Percentiles rank a stretch among this genome's conserved stretches.
These are phyloP conservation scores for Combretum micranthum DNA, from an alignment of 345 rosid species.

Conservation along the genomic window DNA sequence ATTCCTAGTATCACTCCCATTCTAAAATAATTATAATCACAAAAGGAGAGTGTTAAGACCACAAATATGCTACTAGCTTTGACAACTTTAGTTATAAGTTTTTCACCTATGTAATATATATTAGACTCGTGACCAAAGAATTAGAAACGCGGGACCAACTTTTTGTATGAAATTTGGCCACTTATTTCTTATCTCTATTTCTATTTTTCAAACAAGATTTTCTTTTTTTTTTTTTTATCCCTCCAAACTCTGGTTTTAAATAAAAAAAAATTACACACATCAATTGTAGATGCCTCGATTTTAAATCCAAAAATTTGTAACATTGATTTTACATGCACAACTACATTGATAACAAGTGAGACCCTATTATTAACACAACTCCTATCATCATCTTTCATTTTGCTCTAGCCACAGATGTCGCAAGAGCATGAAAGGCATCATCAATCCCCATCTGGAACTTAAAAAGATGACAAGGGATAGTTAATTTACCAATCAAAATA, in stretches of 20 bases:
- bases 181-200: neutral
- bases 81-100: too few species aligned
- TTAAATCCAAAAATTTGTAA: neutral
- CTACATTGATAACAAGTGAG: slow-evolving; percentile 52
- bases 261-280: neutral
- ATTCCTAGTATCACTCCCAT: too few species aligned
- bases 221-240: neutral
- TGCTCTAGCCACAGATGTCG: slow-evolving; percentile 32
- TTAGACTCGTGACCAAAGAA: too few species aligned
- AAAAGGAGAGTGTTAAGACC: too few species aligned
- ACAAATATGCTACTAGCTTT: too few species aligned
- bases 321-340: slow-evolving; percentile 25
- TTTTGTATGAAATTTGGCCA: slow-evolving; percentile 15
- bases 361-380: slow-evolving; percentile 2
- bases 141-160: slow-evolving; percentile 12
- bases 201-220: neutral
- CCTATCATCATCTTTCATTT: slow-evolving; percentile 12
- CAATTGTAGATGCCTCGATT: neutral
- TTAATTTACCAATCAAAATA: neutral
- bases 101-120: too few species aligned
- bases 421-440: slow-evolving; percentile 78
- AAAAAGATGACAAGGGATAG: slow-evolving; percentile 13
- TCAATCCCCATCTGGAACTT: slow-evolving; percentile 61
- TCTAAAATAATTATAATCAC: too few species aligned
- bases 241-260: neutral